Base-by-base conservation (phyloP, 176 grass and related monocot genomes). In the Phoenix roebelenii region DNA sequence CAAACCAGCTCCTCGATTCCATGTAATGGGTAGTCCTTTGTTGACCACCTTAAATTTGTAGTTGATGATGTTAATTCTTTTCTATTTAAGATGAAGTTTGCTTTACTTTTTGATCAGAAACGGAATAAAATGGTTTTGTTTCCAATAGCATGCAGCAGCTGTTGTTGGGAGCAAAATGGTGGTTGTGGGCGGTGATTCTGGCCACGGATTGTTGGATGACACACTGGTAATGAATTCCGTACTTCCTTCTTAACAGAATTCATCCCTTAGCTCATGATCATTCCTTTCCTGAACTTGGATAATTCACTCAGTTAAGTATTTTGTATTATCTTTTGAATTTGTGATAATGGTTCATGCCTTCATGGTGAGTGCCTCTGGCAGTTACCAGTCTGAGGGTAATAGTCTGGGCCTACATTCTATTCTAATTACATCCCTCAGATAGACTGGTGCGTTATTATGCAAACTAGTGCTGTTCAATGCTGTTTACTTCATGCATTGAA, bases 81-180 rank as follows among this genome's bases (percentile, higher is more conserved):
- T 15, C 25, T 63, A 65, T 53, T 17, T 69, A 44, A 44, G 35
- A 44, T 44, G 10, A 12, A 44, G 35, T 12, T 10, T 44, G 9
- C 35, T 44, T 44, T 44, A 12, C 35, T 44, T 44, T 44, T 44
- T 3, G 9, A 44, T 9, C 68, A 64, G 29, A 50, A 48, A 22
- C 65, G 26, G 72, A 73, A 60, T 25, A 35, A 9, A 49, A 51
- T 85, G n/a, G 32, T 63, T 22, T 56, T 6, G 4, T 73, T 51
- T 65, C 15, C 30, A 59, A 59, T 81, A 98, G 93, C 93, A 98
- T 78, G 84, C 93, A 62, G 87, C 93, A 83, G 87, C 88, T 26
- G 70, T 89, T 61, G 77, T 98, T 51, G 93, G 93, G 25, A 92
- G 82, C 63, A 98, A 98, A 81, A 98, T 98, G 93, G 52, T 98